A percentile compares a stretch with the other conserved stretches of the same genome.
Evolutionary conservation across 1,284 basidiomycete species (phyloP).

Genomic region (Pascua sp.): DNA sequence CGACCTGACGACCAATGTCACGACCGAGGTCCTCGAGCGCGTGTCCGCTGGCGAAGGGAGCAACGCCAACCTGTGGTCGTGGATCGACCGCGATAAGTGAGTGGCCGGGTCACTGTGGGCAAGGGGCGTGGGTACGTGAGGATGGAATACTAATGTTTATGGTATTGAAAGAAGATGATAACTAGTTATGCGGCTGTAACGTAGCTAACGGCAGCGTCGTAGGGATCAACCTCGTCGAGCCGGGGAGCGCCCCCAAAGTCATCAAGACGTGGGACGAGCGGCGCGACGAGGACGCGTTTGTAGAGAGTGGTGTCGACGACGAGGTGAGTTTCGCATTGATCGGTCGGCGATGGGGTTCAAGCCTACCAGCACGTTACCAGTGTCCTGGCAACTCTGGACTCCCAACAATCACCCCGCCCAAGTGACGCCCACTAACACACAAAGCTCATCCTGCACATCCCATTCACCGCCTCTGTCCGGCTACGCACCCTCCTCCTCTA

Average conservation of each 20-base stretch:
- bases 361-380: not conserved
- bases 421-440: not conserved
- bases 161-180: too few species aligned
- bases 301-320: conserved; percentile 50
- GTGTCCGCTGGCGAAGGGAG: conserved; percentile 46
- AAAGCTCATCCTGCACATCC: conserved; percentile 48
- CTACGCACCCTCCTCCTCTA: conserved; percentile 44
- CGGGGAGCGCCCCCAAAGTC: conserved; percentile 37
- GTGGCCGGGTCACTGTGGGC: too few species aligned
- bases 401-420: not conserved
- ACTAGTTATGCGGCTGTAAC: too few species aligned
- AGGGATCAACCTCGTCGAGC: conserved; percentile 42
- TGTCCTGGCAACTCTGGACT: not conserved
- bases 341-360: not conserved
- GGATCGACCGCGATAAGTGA: conserved; percentile 48
- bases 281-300: conserved; percentile 38
- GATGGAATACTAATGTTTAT: too few species aligned
- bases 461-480: conserved; percentile 45
- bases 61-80: conserved; percentile 46
- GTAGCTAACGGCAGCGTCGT: conserved; percentile 36
- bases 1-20: conserved; percentile 37
- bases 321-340: conserved; percentile 35
- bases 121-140: too few species aligned
- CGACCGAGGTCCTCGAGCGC: conserved; percentile 43
- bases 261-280: conserved; percentile 51